Conservation (phyloP, 768 basidiomycete genomes). For the Pleurotus sapidus region DNA sequence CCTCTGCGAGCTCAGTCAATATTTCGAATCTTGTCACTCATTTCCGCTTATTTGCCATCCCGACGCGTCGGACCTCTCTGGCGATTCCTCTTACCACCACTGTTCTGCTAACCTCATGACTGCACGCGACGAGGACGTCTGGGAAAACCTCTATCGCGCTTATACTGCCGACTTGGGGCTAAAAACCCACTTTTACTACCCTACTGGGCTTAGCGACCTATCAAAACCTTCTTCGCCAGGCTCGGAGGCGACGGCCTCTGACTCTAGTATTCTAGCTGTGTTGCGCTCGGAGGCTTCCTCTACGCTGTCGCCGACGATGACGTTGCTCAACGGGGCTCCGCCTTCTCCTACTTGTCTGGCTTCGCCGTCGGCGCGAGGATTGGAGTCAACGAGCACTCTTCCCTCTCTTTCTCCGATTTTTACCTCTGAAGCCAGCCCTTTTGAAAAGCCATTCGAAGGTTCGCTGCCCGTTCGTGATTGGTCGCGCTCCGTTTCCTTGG, state of each 20-base stretch:
- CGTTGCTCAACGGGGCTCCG: slow-evolving; percentile 2
- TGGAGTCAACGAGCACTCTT: not conserved
- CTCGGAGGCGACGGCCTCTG: not conserved
- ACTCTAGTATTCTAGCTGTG: not conserved
- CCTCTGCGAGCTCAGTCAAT: not conserved
- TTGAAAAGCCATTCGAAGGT: not conserved
- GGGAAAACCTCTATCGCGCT: not conserved
- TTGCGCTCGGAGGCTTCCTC: not conserved
- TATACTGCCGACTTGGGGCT: not conserved
- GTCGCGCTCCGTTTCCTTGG: not conserved
- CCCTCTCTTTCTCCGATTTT: not conserved
- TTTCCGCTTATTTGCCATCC: slow-evolving; percentile 4
- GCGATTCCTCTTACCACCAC: not conserved
- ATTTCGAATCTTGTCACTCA: slow-evolving; percentile 6
- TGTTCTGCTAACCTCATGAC: not conserved
- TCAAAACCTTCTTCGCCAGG: not conserved
- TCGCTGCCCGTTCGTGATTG: not conserved
- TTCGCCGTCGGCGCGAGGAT: not conserved
- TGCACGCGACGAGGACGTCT: slow-evolving; percentile 2
- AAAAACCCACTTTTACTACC: slow-evolving; percentile 5
- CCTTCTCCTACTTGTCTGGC: not conserved
- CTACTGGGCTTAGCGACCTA: not conserved
- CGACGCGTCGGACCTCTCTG: not conserved
- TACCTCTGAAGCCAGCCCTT: not conserved
- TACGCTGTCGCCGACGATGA: not conserved